phyloP scores from a whole-genome alignment of 2,329 filamentous ascomycete genomes.

The Hymenotorrendiella dingleyae region DNA sequence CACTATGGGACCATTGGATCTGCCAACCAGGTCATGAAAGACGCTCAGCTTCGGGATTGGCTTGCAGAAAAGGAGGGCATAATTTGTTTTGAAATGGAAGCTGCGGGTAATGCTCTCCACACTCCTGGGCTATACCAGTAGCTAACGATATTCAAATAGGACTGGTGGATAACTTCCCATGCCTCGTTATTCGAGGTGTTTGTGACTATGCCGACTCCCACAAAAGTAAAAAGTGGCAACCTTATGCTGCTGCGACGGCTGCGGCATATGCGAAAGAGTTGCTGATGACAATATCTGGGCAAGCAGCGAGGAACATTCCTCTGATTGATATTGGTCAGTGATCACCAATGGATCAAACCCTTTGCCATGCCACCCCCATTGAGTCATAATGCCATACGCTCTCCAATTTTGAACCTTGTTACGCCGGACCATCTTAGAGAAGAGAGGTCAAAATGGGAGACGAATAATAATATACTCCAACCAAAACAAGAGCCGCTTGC shows the following conservation, averaged over 20 bases:
- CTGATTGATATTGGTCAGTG: background rate
- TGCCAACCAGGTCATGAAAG: conserved; percentile 9
- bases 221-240: conserved; percentile 9
- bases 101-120: too few relatives aligned
- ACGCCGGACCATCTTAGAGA: too few relatives aligned
- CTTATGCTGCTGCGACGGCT: conserved; percentile 8
- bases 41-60: conserved; percentile 1
- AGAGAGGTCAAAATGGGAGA: too few relatives aligned
- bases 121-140: background rate
- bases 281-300: background rate
- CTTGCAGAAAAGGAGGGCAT: background rate
- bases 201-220: conserved; percentile 16
- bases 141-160: background rate
- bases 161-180: conserved; percentile 9
- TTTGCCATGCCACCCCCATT: too few relatives aligned
- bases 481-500: too few relatives aligned
- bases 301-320: background rate
- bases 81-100: conserved; percentile 14
- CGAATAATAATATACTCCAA: too few relatives aligned
- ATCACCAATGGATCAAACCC: background rate
- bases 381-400: too few relatives aligned
- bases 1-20: conserved; percentile 14
- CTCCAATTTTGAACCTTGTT: too few relatives aligned
- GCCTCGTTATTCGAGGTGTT: conserved; percentile 15
- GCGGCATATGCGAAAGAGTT: conserved; percentile 10